These are phyloP conservation scores for Termitomyces bulborhizus DNA, from an alignment of 768 basidiomycete species.

Conservation along the genomic window DNA sequence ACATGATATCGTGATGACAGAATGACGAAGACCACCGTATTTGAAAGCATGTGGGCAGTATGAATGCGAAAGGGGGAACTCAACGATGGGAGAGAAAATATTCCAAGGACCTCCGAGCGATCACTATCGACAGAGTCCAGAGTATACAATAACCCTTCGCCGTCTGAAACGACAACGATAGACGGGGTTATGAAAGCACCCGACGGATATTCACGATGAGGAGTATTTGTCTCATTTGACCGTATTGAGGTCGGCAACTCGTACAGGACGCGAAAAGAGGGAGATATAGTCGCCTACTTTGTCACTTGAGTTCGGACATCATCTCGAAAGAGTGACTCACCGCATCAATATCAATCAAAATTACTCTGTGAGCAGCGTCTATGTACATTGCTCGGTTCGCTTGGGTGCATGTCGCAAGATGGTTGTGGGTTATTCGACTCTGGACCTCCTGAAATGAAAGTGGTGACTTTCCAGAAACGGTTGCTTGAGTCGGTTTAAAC, in stretches of 20 bases:
- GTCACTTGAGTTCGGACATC: constrained; percentile 10
- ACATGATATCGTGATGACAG: constrained; percentile 4
- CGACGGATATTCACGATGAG: constrained; percentile 72
- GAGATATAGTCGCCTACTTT: constrained; percentile 45
- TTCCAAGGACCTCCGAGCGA: constrained; percentile 41
- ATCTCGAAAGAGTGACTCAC: constrained; percentile 34
- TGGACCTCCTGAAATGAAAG: constrained; percentile 79
- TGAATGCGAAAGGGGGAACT: constrained; percentile 33
- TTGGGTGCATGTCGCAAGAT: constrained; percentile 48
- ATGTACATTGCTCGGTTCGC: constrained; percentile 56
- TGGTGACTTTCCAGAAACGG: constrained; percentile 52
- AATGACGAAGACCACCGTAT: not conserved
- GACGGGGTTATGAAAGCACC: constrained; percentile 46
- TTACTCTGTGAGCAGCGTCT: constrained; percentile 55
- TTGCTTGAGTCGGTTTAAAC: constrained; percentile 52
- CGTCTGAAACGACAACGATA: constrained; percentile 59
- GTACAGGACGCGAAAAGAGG: constrained; percentile 50
- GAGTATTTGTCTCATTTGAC: constrained; percentile 27
- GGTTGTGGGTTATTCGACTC: constrained; percentile 81
- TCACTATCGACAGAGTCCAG: constrained; percentile 37
- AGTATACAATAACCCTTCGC: constrained; percentile 60
- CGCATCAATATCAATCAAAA: constrained; percentile 49
- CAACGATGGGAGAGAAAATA: constrained; percentile 39
- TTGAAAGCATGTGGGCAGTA: constrained; percentile 3
- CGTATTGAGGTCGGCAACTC: constrained; percentile 53